A percentile compares a stretch with the other conserved stretches of the same genome.
Conservation (phyloP, 345 rosid species). For the Lepidium africanum region DNA sequence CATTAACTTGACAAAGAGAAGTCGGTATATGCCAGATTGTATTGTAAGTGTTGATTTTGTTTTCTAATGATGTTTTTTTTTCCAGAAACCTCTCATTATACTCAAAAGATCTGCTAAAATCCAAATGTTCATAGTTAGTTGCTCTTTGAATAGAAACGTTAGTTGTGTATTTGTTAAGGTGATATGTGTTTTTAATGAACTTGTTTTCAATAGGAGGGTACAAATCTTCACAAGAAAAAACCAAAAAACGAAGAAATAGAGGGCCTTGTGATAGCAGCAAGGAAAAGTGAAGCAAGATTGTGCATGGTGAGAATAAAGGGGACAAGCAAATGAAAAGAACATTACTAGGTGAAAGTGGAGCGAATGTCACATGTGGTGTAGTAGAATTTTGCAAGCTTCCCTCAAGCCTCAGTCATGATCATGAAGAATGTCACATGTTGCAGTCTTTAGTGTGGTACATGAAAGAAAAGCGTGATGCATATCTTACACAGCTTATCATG, state of each 20-base stretch:
- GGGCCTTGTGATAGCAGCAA: neutral
- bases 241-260: conserved; percentile 7
- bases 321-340: too few species aligned
- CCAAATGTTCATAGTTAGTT: conserved; percentile 24
- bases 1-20: too few species aligned
- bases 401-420: too few species aligned
- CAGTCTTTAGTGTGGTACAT: too few species aligned
- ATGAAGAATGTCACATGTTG: too few species aligned
- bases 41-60: neutral
- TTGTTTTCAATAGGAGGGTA: conserved; percentile 33
- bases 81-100: conserved; percentile 27
- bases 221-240: conserved; percentile 23
- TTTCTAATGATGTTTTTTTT: neutral
- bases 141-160: conserved; percentile 7
- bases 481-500: too few species aligned
- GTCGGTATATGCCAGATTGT: too few species aligned
- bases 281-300: conserved; percentile 18
- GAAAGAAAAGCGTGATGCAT: too few species aligned
- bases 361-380: too few species aligned
- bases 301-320: neutral
- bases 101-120: too few species aligned
- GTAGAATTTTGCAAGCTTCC: too few species aligned
- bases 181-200: neutral
- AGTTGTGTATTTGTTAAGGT: neutral
- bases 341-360: too few species aligned